phyloP scores from a whole-genome alignment of 2,329 filamentous ascomycete species.

The Ceratocystis variospora region DNA sequence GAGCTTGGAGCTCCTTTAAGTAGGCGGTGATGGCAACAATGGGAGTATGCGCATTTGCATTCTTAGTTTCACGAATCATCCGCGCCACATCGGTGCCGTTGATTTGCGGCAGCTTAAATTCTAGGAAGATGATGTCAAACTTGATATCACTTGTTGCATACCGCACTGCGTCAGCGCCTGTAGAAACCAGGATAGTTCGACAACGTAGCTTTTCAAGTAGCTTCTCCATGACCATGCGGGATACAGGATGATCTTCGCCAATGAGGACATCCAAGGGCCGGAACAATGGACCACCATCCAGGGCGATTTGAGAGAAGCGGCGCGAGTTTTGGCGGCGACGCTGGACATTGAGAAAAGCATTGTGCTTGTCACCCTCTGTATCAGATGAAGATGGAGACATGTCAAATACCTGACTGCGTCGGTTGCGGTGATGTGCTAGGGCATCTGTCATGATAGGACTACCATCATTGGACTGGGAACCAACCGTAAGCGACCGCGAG shows the following conservation, averaged over 20 bases:
- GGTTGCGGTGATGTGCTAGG: slow-evolving; percentile 66
- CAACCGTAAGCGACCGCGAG: slow-evolving; percentile 79
- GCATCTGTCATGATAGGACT: slow-evolving; percentile 58
- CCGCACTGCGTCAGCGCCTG: slow-evolving; percentile 79
- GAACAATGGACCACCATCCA: slow-evolving; percentile 70
- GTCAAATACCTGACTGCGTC: slow-evolving; percentile 87
- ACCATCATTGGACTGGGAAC: slow-evolving; percentile 88
- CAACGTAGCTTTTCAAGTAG: slow-evolving; percentile 89
- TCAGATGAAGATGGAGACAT: slow-evolving; percentile 96
- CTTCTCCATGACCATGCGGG: slow-evolving; percentile 97
- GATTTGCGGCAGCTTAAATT: slow-evolving; percentile 88
- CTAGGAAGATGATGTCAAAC: slow-evolving; percentile 97
- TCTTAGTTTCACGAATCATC: slow-evolving; percentile 95
- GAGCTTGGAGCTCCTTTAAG: slow-evolving; percentile 88
- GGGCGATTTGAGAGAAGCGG: slow-evolving; percentile 77
- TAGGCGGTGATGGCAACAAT: slow-evolving; percentile 96
- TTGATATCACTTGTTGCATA: slow-evolving; percentile 96
- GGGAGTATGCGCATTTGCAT: slow-evolving; percentile 83
- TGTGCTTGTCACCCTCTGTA: slow-evolving; percentile 87
- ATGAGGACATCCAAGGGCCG: slow-evolving; percentile 86
- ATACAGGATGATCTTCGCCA: slow-evolving; percentile 95
- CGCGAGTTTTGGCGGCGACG: slow-evolving; percentile 90
- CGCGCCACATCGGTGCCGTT: slow-evolving; percentile 90
- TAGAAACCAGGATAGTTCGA: slow-evolving; percentile 80
- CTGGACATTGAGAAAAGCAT: slow-evolving; percentile 81